phyloP scores from a whole-genome alignment of 352 stramenopile species.

The Pythium aquatile region DNA sequence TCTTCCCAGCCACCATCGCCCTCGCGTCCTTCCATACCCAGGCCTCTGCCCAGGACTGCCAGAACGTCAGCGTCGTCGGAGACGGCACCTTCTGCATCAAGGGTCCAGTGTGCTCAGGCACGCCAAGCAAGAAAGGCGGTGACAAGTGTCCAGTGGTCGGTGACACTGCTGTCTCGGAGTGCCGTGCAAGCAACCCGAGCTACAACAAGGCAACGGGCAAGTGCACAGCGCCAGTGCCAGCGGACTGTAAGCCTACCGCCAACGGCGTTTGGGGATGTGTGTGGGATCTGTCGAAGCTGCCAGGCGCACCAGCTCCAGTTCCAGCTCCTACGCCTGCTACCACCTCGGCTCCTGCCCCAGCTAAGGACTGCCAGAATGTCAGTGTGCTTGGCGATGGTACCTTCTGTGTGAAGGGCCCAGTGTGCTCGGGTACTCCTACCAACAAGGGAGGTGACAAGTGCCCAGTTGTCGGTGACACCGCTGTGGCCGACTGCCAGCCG shows the following conservation, averaged over 20 bases:
- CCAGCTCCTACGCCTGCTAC: background rate
- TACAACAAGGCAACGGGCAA: constrained; percentile 22
- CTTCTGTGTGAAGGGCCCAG: constrained; percentile 30
- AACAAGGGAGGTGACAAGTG: constrained; percentile 21
- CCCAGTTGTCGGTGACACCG: constrained; percentile 21
- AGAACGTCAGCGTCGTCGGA: constrained; percentile 30
- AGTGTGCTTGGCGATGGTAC: constrained; percentile 33
- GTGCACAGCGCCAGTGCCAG: constrained; percentile 19
- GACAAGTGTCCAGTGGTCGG: constrained; percentile 23
- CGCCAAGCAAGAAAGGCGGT: constrained; percentile 10
- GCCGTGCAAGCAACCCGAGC: constrained; percentile 12
- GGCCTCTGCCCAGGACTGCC: constrained; percentile 16
- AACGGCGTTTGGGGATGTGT: constrained; percentile 17
- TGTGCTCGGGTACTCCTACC: constrained; percentile 26
- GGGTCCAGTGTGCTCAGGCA: constrained; percentile 29
- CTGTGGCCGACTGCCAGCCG: constrained; percentile 20
- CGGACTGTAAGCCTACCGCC: constrained; percentile 11
- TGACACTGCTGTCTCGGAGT: constrained; percentile 21
- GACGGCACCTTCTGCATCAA: constrained; percentile 37
- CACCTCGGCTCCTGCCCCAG: constrained; percentile 1
- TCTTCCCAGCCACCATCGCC: background rate
- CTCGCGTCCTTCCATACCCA: background rate
- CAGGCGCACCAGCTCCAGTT: background rate
- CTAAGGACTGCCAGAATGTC: constrained; percentile 24
- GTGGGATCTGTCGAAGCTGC: constrained; percentile 23